These are phyloP conservation scores for Mortierella polycephala DNA, from an alignment of 371 early-diverging fungal species.

Conservation along the genomic window DNA sequence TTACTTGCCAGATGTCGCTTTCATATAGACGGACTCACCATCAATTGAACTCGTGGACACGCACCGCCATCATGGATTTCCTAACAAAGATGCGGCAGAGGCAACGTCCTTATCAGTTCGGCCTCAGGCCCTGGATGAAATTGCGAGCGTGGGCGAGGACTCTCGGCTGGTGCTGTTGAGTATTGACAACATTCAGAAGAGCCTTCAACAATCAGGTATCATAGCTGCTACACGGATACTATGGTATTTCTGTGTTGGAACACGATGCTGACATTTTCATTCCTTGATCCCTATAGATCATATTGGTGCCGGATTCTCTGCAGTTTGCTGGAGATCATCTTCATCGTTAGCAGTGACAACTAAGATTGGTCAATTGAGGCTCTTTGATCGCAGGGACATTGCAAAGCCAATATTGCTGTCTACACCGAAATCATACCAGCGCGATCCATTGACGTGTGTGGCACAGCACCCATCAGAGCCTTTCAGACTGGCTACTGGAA, in stretches of 20 bases:
- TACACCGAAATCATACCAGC: not conserved
- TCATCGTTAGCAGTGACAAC: conserved; percentile 11
- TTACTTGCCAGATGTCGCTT: too few species aligned
- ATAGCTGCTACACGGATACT: not conserved
- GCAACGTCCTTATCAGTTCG: conserved; percentile 5
- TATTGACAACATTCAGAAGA: conserved; percentile 13
- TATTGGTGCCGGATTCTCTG: conserved; percentile 7
- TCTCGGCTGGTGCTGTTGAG: conserved; percentile 8
- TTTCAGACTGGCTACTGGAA: conserved; percentile 5
- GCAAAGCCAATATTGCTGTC: not conserved
- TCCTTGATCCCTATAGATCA: not conserved
- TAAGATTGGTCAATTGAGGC: conserved; percentile 8
- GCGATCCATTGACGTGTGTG: conserved; percentile 6
- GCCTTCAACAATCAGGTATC: conserved; percentile 13
- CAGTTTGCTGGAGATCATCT: conserved; percentile 14
- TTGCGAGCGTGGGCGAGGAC: conserved; percentile 13
- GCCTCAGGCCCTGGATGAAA: conserved; percentile 7
- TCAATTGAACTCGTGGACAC: not conserved
- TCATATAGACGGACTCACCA: not conserved
- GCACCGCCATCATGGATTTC: conserved; percentile 16
- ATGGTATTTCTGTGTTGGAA: too few species aligned
- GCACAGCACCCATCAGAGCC: conserved; percentile 11
- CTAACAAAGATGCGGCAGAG: conserved; percentile 1
- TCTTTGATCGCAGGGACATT: conserved; percentile 17
- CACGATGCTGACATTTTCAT: too few species aligned